These are phyloP conservation scores for Trichoderma sp. DNA, from an alignment of 2,329 filamentous ascomycete genomes.

Conservation along the genomic window DNA sequence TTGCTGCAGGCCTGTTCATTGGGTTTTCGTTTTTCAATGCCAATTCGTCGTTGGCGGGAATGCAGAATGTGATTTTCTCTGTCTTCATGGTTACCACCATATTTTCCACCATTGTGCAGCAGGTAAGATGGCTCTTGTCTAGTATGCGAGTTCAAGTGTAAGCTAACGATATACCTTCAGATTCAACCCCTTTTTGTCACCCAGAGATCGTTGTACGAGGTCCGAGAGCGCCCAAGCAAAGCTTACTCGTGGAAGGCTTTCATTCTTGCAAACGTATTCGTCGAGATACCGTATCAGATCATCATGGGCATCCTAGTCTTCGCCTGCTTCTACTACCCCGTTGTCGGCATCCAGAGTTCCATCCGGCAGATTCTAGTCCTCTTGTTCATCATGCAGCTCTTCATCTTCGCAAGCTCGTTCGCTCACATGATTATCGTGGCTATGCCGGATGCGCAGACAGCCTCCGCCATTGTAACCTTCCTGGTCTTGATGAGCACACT, in stretches of 20 bases:
- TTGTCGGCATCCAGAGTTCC: conserved; percentile 48
- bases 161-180: conserved; percentile 30
- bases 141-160: conserved; percentile 29
- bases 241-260: conserved; percentile 75
- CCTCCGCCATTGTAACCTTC: conserved; percentile 60
- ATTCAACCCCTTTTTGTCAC: conserved; percentile 76
- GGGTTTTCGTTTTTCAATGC: conserved; percentile 67
- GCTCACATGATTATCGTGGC: conserved; percentile 71
- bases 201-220: conserved; percentile 72
- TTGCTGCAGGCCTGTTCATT: conserved; percentile 66
- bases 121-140: conserved; percentile 39
- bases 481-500: conserved; percentile 57
- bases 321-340: conserved; percentile 66
- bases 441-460: conserved; percentile 66
- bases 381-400: conserved; percentile 62
- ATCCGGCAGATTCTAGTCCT: conserved; percentile 64
- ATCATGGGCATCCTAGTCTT: conserved; percentile 63
- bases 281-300: conserved; percentile 71
- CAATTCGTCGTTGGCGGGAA: conserved; percentile 59
- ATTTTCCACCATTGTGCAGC: conserved; percentile 67
- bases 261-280: conserved; percentile 67
- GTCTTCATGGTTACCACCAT: conserved; percentile 76
- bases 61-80: conserved; percentile 71
- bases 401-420: conserved; percentile 71
- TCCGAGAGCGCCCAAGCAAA: conserved; percentile 71